phyloP scores from a whole-genome alignment of 208 protist species.

The Trichomonas gallinae region DNA sequence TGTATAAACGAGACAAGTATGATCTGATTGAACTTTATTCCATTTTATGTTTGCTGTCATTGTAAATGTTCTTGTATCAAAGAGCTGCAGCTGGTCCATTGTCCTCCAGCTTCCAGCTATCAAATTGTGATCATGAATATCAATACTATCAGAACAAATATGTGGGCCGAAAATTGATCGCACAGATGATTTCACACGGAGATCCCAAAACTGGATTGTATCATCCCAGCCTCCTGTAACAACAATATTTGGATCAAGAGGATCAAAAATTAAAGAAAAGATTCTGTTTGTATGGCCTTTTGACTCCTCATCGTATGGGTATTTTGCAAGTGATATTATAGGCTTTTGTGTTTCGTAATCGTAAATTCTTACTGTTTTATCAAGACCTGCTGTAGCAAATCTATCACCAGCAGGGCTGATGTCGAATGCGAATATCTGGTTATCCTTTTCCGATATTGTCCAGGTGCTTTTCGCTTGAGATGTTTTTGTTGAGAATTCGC shows the following conservation, averaged over 20 bases:
- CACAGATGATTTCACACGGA: neutral
- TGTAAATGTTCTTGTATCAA: neutral
- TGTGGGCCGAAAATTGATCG: neutral
- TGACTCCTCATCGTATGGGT: neutral
- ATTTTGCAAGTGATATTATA: neutral
- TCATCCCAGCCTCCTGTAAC: neutral
- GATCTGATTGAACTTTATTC: neutral
- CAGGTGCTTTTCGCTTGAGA: neutral
- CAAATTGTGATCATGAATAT: neutral
- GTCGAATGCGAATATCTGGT: neutral
- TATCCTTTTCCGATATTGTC: neutral
- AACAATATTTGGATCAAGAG: neutral
- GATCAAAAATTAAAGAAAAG: neutral
- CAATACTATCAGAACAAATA: neutral
- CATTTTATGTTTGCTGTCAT: neutral
- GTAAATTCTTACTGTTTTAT: neutral
- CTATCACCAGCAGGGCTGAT: neutral
- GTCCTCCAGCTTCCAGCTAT: neutral
- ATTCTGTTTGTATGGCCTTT: neutral
- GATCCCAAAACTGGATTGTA: slow-evolving; percentile 12
- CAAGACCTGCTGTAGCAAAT: neutral
- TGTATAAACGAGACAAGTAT: neutral
- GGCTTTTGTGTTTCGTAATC: neutral
- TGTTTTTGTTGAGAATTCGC: neutral
- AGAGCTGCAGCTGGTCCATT: neutral